Conservation (phyloP, 805 yeast genomes). For the Priceomyces fermenticarens region DNA sequence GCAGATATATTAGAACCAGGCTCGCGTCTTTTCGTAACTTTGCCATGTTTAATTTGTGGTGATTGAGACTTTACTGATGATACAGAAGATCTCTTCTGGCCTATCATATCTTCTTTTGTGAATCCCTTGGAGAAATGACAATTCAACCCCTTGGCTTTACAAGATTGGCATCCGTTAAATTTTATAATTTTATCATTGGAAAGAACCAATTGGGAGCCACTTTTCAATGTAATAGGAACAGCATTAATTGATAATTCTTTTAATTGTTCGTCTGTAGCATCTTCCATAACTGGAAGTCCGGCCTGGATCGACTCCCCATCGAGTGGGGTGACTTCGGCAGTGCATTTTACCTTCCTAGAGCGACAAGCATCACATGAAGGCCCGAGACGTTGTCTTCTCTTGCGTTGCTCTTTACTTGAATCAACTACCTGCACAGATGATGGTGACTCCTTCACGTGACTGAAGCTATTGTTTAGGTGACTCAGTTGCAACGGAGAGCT, state of each 20-base stretch:
- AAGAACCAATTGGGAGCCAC: slow-evolving; percentile 12
- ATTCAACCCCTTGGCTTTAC: slow-evolving; percentile 40
- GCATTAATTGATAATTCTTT: slow-evolving; percentile 5
- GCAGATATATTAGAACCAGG: slow-evolving; percentile 4
- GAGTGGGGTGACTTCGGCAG: slow-evolving; percentile 51
- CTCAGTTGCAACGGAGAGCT: background rate
- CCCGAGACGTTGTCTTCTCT: slow-evolving; percentile 63
- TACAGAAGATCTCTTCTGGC: slow-evolving; percentile 1
- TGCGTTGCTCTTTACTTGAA: slow-evolving; percentile 8
- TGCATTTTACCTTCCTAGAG: slow-evolving; percentile 67
- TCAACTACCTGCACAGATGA: background rate
- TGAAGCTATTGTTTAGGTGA: background rate
- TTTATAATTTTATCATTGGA: slow-evolving; percentile 39
- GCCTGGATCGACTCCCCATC: background rate
- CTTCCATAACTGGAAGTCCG: background rate
- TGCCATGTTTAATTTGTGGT: slow-evolving; percentile 1
- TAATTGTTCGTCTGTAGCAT: slow-evolving; percentile 3
- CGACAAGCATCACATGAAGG: slow-evolving; percentile 76
- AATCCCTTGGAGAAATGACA: slow-evolving; percentile 65
- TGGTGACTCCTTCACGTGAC: background rate
- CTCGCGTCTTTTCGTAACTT: slow-evolving; percentile 1
- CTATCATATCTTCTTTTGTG: slow-evolving; percentile 57
- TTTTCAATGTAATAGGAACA: slow-evolving; percentile 2
- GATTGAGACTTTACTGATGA: background rate
- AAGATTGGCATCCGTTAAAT: slow-evolving; percentile 55